phyloP scores from a whole-genome alignment of 495 filamentous ascomycete genomes.

The Trichocladium uniseriatum region DNA sequence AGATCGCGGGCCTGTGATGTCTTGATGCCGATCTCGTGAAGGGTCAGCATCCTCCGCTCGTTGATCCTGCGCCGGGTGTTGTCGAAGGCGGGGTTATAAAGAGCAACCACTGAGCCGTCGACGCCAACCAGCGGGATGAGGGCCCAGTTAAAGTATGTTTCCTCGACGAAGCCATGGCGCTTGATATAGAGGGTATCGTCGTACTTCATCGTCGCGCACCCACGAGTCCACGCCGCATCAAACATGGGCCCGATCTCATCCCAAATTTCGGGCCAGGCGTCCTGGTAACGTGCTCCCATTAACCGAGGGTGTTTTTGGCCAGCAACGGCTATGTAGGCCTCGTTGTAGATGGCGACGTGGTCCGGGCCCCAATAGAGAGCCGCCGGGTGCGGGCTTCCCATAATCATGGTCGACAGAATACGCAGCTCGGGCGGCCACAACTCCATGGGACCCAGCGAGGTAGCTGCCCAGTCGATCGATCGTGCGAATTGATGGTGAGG shows the following conservation, averaged over 20 bases:
- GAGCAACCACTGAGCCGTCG: constrained; percentile 52
- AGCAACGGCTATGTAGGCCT: constrained; percentile 58
- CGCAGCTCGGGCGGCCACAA: constrained; percentile 52
- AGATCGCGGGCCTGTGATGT: constrained; percentile 58
- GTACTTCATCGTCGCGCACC: constrained; percentile 65
- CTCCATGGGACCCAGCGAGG: constrained; percentile 56
- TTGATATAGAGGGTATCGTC: constrained; percentile 59
- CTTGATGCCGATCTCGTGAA: constrained; percentile 60
- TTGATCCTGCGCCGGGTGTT: constrained; percentile 56
- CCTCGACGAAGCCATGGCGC: constrained; percentile 53
- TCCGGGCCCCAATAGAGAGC: constrained; percentile 66
- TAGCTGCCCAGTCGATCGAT: constrained; percentile 55
- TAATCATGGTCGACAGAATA: constrained; percentile 56
- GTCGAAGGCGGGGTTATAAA: constrained; percentile 62
- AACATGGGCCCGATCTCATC: constrained; percentile 51
- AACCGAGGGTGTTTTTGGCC: constrained; percentile 59
- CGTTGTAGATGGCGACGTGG: constrained; percentile 61
- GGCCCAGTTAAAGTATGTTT: constrained; percentile 61
- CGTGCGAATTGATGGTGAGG: constrained; percentile 57
- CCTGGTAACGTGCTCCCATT: constrained; percentile 57
- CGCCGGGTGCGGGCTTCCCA: constrained; percentile 62
- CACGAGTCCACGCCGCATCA: constrained; percentile 45
- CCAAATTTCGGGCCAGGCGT: constrained; percentile 62
- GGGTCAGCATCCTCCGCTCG: constrained; percentile 56
- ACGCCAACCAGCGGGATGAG: constrained; percentile 57